These are phyloP conservation scores for Pestalotiopsis sp. DNA, from an alignment of 2,329 filamentous ascomycete species.

Conservation along the genomic window DNA sequence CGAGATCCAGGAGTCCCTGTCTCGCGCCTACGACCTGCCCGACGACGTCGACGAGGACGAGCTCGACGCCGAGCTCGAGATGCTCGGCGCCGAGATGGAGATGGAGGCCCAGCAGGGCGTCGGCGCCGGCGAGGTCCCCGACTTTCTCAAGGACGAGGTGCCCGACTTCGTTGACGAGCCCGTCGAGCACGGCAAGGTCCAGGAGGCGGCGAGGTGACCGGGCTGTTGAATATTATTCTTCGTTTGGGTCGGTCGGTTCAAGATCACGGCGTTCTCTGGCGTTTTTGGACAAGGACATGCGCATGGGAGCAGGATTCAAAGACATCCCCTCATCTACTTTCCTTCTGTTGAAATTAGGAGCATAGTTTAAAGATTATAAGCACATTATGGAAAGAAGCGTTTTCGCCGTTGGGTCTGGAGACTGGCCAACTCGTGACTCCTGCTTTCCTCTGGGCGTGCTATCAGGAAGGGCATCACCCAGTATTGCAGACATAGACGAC, in stretches of 20 bases:
- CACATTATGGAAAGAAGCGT: not conserved
- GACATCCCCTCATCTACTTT: too few species aligned
- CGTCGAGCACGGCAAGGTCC: slow-evolving; percentile 76
- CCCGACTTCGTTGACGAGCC: slow-evolving; percentile 94
- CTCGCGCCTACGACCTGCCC: slow-evolving; percentile 88
- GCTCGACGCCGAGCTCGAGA: slow-evolving; percentile 94
- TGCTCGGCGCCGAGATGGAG: slow-evolving; percentile 91
- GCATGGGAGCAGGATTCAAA: not conserved
- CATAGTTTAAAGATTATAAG: not conserved
- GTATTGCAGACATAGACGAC: not conserved
- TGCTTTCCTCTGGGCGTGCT: not conserved
- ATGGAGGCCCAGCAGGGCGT: slow-evolving; percentile 66
- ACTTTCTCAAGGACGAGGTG: slow-evolving; percentile 88
- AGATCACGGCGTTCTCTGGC: not conserved
- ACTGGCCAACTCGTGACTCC: not conserved
- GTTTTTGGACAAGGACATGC: not conserved
- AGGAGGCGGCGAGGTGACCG: slow-evolving; percentile 69
- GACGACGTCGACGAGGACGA: slow-evolving; percentile 98
- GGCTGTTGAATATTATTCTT: slow-evolving; percentile 15
- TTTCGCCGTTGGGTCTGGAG: not conserved
- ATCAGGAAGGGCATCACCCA: not conserved
- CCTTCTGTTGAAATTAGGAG: not conserved
- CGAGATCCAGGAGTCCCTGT: slow-evolving; percentile 95
- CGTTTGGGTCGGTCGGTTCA: not conserved
- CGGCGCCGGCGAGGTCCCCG: slow-evolving; percentile 66